Evolutionary conservation across 2,329 filamentous ascomycete genomes (phyloP).

Genomic region (Paecilomyces fulvus): DNA sequence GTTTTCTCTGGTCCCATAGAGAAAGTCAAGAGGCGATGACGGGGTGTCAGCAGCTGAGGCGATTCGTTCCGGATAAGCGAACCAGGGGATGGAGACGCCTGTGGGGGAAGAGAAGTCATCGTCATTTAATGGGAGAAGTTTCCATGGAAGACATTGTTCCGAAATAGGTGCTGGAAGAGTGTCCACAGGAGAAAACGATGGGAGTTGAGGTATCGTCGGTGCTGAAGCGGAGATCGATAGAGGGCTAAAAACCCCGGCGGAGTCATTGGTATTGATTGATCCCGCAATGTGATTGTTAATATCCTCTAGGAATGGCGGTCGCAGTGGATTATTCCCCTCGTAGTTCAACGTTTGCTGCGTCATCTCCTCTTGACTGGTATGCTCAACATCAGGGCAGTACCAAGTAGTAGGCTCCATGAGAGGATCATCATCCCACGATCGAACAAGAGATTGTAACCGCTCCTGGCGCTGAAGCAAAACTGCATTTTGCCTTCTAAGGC

Average conservation of each 20-base stretch:
- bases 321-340: not conserved
- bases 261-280: not conserved
- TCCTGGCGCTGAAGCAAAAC: constrained; percentile 11
- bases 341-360: not conserved
- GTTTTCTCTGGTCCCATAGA: constrained; percentile 19
- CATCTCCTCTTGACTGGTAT: not conserved
- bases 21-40: constrained; percentile 15
- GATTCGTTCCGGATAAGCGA: constrained; percentile 13
- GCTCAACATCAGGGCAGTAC: not conserved
- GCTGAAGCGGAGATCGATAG: constrained; percentile 3
- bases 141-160: not conserved
- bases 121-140: not conserved
- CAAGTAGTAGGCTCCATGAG: not conserved
- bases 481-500: constrained; percentile 15
- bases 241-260: not conserved
- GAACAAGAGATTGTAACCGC: constrained; percentile 9
- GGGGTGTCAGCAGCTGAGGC: constrained; percentile 10
- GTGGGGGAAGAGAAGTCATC: not conserved
- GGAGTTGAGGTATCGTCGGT: constrained; percentile 8
- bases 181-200: not conserved
- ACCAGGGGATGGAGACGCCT: constrained; percentile 7
- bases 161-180: not conserved
- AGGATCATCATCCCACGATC: constrained; percentile 12
- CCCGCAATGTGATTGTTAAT: constrained; percentile 5
- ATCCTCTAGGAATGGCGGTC: not conserved